Evolutionary conservation across 2,329 filamentous ascomycete genomes (phyloP), one percentile per base, ranked within the genome.

Genomic region (Capronia coronata): DNA sequence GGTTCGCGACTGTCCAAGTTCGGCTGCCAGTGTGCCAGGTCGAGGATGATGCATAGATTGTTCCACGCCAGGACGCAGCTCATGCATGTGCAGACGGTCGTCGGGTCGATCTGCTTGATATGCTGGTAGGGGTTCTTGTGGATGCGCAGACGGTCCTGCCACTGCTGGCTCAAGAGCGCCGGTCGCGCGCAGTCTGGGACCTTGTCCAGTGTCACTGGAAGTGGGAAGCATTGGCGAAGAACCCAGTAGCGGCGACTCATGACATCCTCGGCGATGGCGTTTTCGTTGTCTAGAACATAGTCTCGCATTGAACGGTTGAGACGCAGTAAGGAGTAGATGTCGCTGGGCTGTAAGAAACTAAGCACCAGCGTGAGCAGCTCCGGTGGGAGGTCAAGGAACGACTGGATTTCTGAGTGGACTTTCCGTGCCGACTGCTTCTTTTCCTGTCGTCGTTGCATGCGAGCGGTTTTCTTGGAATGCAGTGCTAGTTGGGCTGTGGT

Each of bases 41-140:
- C 58, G 21, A 60, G 52, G 23, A 60, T 29, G 25, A 59, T 54
- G 37, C 49, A 54, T 2, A 60, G 48, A 32, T 60, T 60, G 51
- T 60, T 60, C 58, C 58, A 60, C 6, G 56, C 52, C 16, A 60
- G 50, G 2, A 59, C 56, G 41, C 58, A 60, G 30, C 50, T 58
- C 54, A 59, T 58, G 39, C 58, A 60, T 5, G 55, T 59, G 37
- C 58, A 60, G 1, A 59, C 46, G 29, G 9, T 7, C 9, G 30
- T 42, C 2, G 58, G 55, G 22, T 60, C 55, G 27, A 59, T 52
- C 27, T 53, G 55, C 37, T 54, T 43, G 43, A 60, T 56, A 32
- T 60, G 58, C 29, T 60, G 56, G 37, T 60, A 60, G 3, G 51
- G 48, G 21, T 56, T 59, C 18, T 53, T 51, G 49, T 60, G 58